A percentile compares a stretch with the other conserved stretches of the same genome.
phyloP scores from a whole-genome alignment of 2,329 filamentous ascomycete genomes.

The Shiraia sp. region DNA sequence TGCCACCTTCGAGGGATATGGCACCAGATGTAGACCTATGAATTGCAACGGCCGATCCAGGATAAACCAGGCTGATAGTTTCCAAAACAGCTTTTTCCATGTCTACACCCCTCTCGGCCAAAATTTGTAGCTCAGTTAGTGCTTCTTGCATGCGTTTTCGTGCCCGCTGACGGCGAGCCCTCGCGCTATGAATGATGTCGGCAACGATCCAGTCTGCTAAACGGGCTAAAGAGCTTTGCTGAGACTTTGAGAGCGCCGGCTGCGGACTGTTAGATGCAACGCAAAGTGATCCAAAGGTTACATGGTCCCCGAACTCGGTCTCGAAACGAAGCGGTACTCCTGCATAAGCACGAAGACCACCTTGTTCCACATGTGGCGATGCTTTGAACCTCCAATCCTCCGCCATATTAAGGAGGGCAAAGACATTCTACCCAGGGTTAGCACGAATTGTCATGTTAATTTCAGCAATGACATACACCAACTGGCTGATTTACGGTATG shows the following conservation, averaged over 20 bases:
- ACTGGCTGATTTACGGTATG: conserved; percentile 48
- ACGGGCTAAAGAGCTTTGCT: conserved; percentile 42
- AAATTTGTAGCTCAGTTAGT: conserved; percentile 29
- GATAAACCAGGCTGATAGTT: conserved; percentile 41
- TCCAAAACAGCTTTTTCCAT: conserved; percentile 31
- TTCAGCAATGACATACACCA: conserved; percentile 26
- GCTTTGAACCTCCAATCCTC: conserved; percentile 51
- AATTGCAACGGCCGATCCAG: conserved; percentile 35
- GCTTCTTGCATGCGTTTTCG: conserved; percentile 46
- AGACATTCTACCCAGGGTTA: conserved; percentile 36
- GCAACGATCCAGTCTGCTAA: conserved; percentile 47
- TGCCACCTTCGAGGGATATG: conserved; percentile 31
- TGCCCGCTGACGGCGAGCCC: conserved; percentile 46
- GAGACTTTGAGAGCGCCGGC: conserved; percentile 32
- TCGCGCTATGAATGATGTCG: conserved; percentile 48
- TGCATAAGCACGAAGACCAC: conserved; percentile 49
- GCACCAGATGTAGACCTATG: conserved; percentile 23
- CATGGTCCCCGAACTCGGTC: conserved; percentile 45
- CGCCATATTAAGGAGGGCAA: conserved; percentile 48
- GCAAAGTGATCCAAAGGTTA: conserved; percentile 51
- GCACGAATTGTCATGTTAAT: conserved; percentile 2
- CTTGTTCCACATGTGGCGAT: conserved; percentile 48
- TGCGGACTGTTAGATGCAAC: conserved; percentile 45
- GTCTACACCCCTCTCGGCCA: conserved; percentile 20
- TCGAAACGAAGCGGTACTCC: conserved; percentile 48